A percentile compares a stretch with the other conserved stretches of the same genome.
Evolutionary conservation across 345 rosid species (phyloP).

Genomic region (Brassica carinata): DNA sequence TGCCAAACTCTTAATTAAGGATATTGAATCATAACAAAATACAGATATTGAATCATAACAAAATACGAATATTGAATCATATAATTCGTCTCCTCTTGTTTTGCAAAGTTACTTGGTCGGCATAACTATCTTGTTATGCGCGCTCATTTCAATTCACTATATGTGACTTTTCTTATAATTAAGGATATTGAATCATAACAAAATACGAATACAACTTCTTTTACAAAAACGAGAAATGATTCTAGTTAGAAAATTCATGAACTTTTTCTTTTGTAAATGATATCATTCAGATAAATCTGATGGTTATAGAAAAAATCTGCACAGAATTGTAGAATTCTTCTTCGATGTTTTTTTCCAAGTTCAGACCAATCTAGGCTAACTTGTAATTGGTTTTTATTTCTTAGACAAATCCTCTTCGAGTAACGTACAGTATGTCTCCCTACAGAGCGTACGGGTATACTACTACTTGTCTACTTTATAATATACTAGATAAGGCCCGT

Average conservation of each 20-base stretch:
- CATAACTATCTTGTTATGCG: not conserved
- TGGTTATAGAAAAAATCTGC: no score
- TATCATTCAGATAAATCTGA: not conserved
- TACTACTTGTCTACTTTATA: not conserved
- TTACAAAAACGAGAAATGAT: not conserved
- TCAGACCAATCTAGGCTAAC: not conserved
- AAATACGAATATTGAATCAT: no score
- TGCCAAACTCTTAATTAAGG: not conserved
- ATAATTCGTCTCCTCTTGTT: not conserved
- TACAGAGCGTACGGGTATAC: not conserved
- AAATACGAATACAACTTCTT: not conserved
- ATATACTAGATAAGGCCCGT: no score
- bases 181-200: not conserved
- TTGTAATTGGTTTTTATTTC: not conserved
- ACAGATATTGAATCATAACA: no score
- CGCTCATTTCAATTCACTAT: not conserved
- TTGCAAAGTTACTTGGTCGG: not conserved
- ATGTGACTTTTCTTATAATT: not conserved
- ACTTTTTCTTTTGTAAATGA: not conserved
- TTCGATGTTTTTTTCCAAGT: not conserved
- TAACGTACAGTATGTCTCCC: not conserved
- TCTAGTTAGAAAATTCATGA: not conserved
- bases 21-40: no score
- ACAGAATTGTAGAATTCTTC: not conserved
- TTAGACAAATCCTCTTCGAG: not conserved